These are phyloP conservation scores for Saccharum spontaneum DNA, from an alignment of 176 grass and related monocot genomes.

Conservation along the genomic window DNA sequence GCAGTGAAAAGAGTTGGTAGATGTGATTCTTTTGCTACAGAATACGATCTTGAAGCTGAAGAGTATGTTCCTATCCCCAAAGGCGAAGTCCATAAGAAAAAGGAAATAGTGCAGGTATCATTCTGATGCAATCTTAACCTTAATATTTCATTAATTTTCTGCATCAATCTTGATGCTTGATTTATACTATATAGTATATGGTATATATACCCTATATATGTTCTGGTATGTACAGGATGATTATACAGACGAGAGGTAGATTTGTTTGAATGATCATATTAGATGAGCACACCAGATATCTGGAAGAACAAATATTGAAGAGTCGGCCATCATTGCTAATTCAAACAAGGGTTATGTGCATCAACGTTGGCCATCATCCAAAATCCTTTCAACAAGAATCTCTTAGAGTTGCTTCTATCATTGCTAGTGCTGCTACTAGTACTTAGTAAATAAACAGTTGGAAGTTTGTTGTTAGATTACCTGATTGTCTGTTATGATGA, in stretches of 20 bases:
- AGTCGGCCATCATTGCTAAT: no score
- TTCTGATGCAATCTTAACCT: neutral
- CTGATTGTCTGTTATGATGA: neutral
- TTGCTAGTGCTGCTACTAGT: neutral
- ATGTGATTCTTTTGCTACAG: conserved; percentile 98
- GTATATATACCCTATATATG: neutral
- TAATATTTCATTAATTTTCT: conserved; percentile 12
- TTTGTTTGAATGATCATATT: neutral
- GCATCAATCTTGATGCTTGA: neutral
- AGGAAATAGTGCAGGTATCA: conserved; percentile 94
- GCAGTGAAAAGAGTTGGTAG: conserved; percentile 99
- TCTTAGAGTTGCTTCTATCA: neutral
- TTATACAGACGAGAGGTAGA: neutral
- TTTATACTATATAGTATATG: no score
- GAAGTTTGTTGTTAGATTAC: neutral
- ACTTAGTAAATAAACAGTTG: neutral
- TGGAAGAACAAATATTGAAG: neutral
- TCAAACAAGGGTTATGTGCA: neutral
- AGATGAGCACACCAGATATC: neutral
- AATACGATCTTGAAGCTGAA: conserved; percentile 97
- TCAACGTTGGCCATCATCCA: neutral
- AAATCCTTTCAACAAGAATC: conserved; percentile 6
- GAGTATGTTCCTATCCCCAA: conserved; percentile 99
- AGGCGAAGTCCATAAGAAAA: conserved; percentile 98
- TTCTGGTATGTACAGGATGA: neutral